phyloP scores from a whole-genome alignment of 2,329 filamentous ascomycete species.

The Neopestalotiopsis sp. region DNA sequence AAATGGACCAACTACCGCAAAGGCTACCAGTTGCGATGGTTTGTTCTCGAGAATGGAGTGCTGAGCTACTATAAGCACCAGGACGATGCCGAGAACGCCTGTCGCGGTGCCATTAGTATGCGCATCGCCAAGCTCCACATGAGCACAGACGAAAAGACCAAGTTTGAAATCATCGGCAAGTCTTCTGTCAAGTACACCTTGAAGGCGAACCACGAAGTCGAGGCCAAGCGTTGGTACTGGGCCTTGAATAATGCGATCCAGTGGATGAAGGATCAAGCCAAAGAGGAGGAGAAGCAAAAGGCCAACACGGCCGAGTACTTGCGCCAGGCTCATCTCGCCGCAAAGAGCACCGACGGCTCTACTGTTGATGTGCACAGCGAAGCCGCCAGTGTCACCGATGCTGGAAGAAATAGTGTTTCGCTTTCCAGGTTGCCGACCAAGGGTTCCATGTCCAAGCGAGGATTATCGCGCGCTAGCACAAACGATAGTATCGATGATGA shows the following conservation, averaged over 20 bases:
- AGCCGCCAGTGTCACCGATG: constrained; percentile 56
- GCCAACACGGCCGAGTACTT: constrained; percentile 77
- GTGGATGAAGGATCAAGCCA: constrained; percentile 96
- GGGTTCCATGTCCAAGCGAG: constrained; percentile 32
- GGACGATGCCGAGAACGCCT: constrained; percentile 94
- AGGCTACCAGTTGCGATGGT: constrained; percentile 96
- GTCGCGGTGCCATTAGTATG: constrained; percentile 98
- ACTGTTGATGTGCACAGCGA: constrained; percentile 56
- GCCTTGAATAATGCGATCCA: constrained; percentile 98
- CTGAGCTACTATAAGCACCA: constrained; percentile 99
- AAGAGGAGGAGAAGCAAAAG: constrained; percentile 82
- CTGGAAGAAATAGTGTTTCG: constrained; percentile 50
- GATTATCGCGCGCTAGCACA: constrained; percentile 49
- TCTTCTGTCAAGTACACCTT: constrained; percentile 98
- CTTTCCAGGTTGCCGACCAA: constrained; percentile 45
- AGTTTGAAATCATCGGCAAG: constrained; percentile 97
- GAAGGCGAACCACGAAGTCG: constrained; percentile 97
- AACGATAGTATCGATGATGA: constrained; percentile 58
- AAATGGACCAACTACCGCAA: constrained; percentile 99
- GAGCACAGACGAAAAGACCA: constrained; percentile 96
- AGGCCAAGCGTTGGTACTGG: constrained; percentile 99
- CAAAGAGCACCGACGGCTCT: constrained; percentile 52
- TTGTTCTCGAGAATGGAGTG: constrained; percentile 95
- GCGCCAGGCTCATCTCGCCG: constrained; percentile 73
- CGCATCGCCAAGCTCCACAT: constrained; percentile 92